These are phyloP conservation scores for Chlorencoelia australis DNA, from an alignment of 2,329 filamentous ascomycete genomes.

Conservation along the genomic window DNA sequence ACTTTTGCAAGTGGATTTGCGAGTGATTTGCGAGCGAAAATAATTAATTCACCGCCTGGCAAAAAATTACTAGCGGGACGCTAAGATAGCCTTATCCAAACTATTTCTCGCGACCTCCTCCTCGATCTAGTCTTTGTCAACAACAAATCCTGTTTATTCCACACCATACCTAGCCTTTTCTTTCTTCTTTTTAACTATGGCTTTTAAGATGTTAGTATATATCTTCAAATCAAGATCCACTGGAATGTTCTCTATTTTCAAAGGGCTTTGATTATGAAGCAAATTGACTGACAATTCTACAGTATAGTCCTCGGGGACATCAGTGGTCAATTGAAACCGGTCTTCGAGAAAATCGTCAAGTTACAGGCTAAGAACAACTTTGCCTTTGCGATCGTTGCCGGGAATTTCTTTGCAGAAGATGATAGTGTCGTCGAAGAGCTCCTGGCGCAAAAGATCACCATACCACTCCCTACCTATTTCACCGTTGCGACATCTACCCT, in stretches of 20 bases:
- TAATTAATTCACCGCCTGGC: slow-evolving; percentile 1
- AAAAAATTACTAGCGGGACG: not conserved
- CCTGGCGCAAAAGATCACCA: slow-evolving; percentile 57
- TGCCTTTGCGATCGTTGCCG: slow-evolving; percentile 71
- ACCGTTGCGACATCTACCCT: slow-evolving; percentile 66
- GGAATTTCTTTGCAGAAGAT: slow-evolving; percentile 69
- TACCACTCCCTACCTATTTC: slow-evolving; percentile 86
- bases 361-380: slow-evolving; percentile 85
- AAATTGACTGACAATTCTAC: slow-evolving; percentile 9
- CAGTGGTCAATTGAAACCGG: slow-evolving; percentile 64
- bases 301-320: slow-evolving; percentile 64
- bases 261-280: not conserved
- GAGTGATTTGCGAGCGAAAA: slow-evolving; percentile 10
- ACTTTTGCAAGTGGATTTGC: slow-evolving; percentile 2
- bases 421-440: slow-evolving; percentile 52
- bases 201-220: slow-evolving; percentile 11
- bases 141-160: too few relatives aligned
- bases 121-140: too few relatives aligned
- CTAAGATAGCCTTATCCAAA: slow-evolving; percentile 8
- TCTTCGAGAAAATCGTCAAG: slow-evolving; percentile 69
- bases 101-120: too few relatives aligned
- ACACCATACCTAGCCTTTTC: too few relatives aligned
- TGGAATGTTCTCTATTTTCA: not conserved
- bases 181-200: too few relatives aligned
- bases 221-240: too few relatives aligned